Conservation (phyloP, 306 rosid genomes). For the Neltuma alba region DNA sequence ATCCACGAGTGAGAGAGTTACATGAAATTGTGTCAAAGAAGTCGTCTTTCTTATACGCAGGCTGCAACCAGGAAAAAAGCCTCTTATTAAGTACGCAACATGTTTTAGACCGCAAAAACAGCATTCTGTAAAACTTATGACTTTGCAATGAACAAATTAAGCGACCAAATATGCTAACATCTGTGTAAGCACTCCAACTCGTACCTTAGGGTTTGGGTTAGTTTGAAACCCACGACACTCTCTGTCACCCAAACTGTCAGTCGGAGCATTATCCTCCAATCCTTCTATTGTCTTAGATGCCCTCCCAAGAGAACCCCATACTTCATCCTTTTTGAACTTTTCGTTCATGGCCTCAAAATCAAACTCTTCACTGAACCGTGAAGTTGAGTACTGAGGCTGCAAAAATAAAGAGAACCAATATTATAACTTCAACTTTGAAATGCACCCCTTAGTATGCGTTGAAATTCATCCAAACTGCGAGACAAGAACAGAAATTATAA, state of each 20-base stretch:
- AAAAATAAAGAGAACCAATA: not conserved
- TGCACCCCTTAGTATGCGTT: not conserved
- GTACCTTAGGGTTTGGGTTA: conserved; percentile 45
- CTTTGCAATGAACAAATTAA: conserved; percentile 3
- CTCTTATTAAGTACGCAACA: conserved; percentile 26
- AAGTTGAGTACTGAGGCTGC: conserved; percentile 41
- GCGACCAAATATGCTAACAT: conserved; percentile 22
- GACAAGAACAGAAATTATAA: conserved; percentile 2
- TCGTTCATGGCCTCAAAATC: conserved; percentile 86
- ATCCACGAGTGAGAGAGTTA: conserved; percentile 57
- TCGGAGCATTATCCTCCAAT: conserved; percentile 37
- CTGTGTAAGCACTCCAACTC: conserved; percentile 14
- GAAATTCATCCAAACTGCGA: conserved; percentile 22
- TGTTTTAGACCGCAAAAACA: conserved; percentile 8
- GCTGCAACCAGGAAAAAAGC: conserved; percentile 48
- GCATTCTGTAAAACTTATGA: not conserved
- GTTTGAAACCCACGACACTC: conserved; percentile 39
- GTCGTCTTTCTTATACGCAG: conserved; percentile 76
- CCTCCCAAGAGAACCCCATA: conserved; percentile 73
- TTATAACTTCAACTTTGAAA: not conserved
- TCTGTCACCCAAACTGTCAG: conserved; percentile 39
- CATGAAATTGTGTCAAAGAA: conserved; percentile 83
- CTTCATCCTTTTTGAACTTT: conserved; percentile 81
- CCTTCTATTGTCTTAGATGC: conserved; percentile 42
- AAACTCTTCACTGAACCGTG: conserved; percentile 72